Percentiles rank a stretch among this genome's conserved stretches.
phyloP scores from a whole-genome alignment of 2,329 filamentous ascomycete species.

The Aspergillus tamarii region DNA sequence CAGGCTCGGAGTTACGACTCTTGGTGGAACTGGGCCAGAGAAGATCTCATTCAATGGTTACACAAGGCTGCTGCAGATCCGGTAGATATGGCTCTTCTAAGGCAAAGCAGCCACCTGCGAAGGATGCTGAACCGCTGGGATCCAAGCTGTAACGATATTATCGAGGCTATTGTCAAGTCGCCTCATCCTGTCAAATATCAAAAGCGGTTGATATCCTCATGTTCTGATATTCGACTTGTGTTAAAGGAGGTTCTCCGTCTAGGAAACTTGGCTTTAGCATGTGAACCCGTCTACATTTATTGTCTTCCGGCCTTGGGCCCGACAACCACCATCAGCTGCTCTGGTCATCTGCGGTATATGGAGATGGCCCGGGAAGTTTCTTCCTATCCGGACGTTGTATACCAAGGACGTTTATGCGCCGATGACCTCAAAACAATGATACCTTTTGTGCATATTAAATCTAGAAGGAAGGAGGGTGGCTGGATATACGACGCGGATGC shows the following conservation, averaged over 20 bases:
- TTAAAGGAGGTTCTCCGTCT: slow-evolving; percentile 11
- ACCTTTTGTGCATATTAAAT: slow-evolving; percentile 25
- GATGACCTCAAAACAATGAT: background rate
- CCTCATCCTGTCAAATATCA: background rate
- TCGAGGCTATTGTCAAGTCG: slow-evolving; percentile 4
- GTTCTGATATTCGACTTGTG: background rate
- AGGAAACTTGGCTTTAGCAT: slow-evolving; percentile 4
- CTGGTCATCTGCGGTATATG: slow-evolving; percentile 13
- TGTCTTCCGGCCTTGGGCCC: slow-evolving; percentile 15
- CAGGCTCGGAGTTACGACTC: slow-evolving; percentile 38
- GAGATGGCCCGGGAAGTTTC: slow-evolving; percentile 10
- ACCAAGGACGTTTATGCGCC: background rate
- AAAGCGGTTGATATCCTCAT: background rate
- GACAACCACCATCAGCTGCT: slow-evolving; percentile 9
- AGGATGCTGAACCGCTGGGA: slow-evolving; percentile 23
- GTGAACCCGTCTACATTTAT: slow-evolving; percentile 18
- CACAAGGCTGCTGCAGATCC: slow-evolving; percentile 2
- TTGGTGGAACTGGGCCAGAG: slow-evolving; percentile 41
- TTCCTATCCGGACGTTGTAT: slow-evolving; percentile 13
- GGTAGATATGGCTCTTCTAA: background rate
- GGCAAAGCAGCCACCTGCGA: slow-evolving; percentile 8
- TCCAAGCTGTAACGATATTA: slow-evolving; percentile 17
- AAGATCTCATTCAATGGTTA: slow-evolving; percentile 26
- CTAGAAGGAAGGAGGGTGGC: slow-evolving; percentile 11
- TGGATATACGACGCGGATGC: slow-evolving; percentile 23